Conservation (phyloP, 2,329 filamentous ascomycete genomes). For the Escovopsis sp. region DNA sequence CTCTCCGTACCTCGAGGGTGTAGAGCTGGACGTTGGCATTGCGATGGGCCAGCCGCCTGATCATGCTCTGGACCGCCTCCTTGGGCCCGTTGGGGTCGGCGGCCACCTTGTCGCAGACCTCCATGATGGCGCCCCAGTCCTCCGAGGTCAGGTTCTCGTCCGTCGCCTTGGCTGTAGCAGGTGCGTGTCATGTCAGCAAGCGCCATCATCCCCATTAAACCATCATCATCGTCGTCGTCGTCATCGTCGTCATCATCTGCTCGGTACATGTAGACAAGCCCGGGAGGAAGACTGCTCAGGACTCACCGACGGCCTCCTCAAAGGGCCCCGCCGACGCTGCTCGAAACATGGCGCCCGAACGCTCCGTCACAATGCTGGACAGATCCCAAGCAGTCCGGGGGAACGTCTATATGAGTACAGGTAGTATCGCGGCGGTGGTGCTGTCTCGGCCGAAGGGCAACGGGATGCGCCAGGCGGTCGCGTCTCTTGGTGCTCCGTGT, state of each 20-base stretch:
- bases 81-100: slow-evolving; percentile 49
- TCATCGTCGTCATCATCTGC: no score
- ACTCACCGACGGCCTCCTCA: slow-evolving; percentile 45
- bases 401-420: no score
- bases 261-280: no score
- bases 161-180: slow-evolving; percentile 53
- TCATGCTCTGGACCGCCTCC: slow-evolving; percentile 77
- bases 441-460: no score
- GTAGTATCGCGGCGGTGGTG: no score
- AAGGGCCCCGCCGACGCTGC: slow-evolving; percentile 42
- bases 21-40: slow-evolving; percentile 96
- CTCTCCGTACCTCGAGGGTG: slow-evolving; percentile 56
- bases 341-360: slow-evolving; percentile 36
- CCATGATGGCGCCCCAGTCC: slow-evolving; percentile 51
- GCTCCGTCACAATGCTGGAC: no score
- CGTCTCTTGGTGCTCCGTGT: no score
- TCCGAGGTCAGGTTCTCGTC: slow-evolving; percentile 93
- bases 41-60: slow-evolving; percentile 80
- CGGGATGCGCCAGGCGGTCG: no score
- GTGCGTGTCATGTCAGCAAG: background rate
- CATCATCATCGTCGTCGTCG: no score
- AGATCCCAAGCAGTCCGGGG: no score
- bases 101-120: slow-evolving; percentile 46
- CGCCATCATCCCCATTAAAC: no score
- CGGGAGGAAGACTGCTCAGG: background rate